Evolutionary conservation across 768 basidiomycete species (phyloP).

Genomic region (Trametes maxima): DNA sequence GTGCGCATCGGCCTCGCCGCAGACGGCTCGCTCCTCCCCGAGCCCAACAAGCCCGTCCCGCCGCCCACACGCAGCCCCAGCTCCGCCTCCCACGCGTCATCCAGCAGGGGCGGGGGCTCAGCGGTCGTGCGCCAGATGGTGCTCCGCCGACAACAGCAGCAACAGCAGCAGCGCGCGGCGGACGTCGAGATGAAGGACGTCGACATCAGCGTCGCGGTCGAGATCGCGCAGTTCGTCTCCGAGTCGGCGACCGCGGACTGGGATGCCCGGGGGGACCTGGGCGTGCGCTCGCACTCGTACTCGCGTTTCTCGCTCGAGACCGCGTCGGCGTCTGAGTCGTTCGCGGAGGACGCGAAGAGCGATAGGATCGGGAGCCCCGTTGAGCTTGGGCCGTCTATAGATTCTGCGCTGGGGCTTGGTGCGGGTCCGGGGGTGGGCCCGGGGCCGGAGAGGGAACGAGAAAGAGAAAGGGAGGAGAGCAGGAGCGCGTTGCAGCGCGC

Average conservation of each 20-base stretch:
- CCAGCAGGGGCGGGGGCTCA: background rate
- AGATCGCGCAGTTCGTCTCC: conserved; percentile 14
- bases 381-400: too few relatives aligned
- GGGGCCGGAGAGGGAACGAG: too few relatives aligned
- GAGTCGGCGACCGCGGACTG: background rate
- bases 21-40: conserved; percentile 3
- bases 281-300: too few relatives aligned
- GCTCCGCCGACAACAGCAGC: background rate
- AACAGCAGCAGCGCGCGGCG: background rate
- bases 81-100: background rate
- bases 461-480: too few relatives aligned
- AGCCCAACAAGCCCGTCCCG: conserved; percentile 2
- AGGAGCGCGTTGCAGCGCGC: too few relatives aligned
- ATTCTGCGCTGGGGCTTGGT: too few relatives aligned
- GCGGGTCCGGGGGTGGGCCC: too few relatives aligned
- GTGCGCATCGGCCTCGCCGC: conserved; percentile 11
- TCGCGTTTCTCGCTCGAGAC: too few relatives aligned
- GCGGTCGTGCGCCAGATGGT: conserved; percentile 2
- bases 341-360: too few relatives aligned
- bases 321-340: too few relatives aligned
- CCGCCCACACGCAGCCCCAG: background rate
- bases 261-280: too few relatives aligned
- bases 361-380: too few relatives aligned
- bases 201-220: conserved; percentile 7
- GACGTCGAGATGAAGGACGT: conserved; percentile 15